These are phyloP conservation scores for Aristolochia fimbriata DNA, from an alignment of 164 flowering plant genomes.

Conservation along the genomic window DNA sequence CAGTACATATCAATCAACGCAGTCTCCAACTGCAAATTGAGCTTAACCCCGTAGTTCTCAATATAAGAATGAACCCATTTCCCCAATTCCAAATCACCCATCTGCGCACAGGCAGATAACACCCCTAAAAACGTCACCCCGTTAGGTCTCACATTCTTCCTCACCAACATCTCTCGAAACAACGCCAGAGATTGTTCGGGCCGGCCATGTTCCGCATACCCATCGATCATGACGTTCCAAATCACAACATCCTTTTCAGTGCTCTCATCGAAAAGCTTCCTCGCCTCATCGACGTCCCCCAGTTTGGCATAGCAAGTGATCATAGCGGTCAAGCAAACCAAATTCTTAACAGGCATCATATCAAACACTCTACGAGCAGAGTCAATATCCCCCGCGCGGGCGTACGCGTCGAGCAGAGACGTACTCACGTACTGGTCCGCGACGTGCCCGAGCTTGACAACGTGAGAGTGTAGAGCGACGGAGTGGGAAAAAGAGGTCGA, in stretches of 20 bases:
- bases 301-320: conserved; percentile 52
- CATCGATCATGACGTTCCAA: conserved; percentile 87
- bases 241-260: conserved; percentile 53
- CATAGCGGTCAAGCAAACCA: conserved; percentile 64
- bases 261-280: conserved; percentile 48
- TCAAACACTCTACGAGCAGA: conserved; percentile 55
- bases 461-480: conserved; percentile 40
- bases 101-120: conserved; percentile 53
- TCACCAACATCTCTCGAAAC: conserved; percentile 44
- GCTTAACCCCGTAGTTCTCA: conserved; percentile 19
- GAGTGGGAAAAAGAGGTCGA: conserved; percentile 20
- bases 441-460: conserved; percentile 34
- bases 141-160: conserved; percentile 27
- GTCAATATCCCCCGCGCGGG: conserved; percentile 43
- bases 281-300: conserved; percentile 46
- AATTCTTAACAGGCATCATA: conserved; percentile 44
- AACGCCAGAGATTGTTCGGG: conserved; percentile 40
- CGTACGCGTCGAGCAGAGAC: conserved; percentile 59
- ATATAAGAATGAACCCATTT: conserved; percentile 68
- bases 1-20: conserved; percentile 78
- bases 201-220: conserved; percentile 50
- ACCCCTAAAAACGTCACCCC: conserved; percentile 49
- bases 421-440: conserved; percentile 49
- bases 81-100: conserved; percentile 62
- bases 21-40: conserved; percentile 42